phyloP scores from a whole-genome alignment of 768 basidiomycete species.

The Pisolithus albus region DNA sequence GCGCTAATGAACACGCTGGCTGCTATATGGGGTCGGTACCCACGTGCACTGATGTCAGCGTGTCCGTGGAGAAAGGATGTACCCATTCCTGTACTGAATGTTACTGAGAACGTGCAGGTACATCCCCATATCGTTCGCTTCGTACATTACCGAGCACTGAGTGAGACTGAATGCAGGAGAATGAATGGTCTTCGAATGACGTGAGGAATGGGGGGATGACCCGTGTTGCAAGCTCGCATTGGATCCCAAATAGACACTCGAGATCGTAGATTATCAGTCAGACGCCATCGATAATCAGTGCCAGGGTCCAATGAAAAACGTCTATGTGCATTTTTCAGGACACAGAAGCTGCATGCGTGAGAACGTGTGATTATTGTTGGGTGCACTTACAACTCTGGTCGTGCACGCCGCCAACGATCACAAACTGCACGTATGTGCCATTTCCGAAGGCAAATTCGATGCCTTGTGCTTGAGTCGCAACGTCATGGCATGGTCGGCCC shows the following conservation, averaged over 20 bases:
- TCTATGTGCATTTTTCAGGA: background rate
- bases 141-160: slow-evolving; percentile 22
- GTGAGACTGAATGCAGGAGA: slow-evolving; percentile 25
- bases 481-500: background rate
- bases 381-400: background rate
- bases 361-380: background rate
- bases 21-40: slow-evolving; percentile 8
- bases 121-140: slow-evolving; percentile 11
- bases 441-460: background rate
- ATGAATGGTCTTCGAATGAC: slow-evolving; percentile 22
- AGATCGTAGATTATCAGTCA: slow-evolving; percentile 15
- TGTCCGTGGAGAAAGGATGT: slow-evolving; percentile 24
- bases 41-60: slow-evolving; percentile 12
- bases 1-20: slow-evolving; percentile 8
- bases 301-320: slow-evolving; percentile 11
- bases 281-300: slow-evolving; percentile 24
- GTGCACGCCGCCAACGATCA: background rate
- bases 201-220: slow-evolving; percentile 19
- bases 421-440: background rate
- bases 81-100: slow-evolving; percentile 1
- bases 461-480: background rate
- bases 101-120: background rate
- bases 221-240: slow-evolving; percentile 9
- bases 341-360: background rate
- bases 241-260: background rate